Conservation (phyloP, 2,329 filamentous ascomycete genomes). For the Alternaria brassicicola region DNA sequence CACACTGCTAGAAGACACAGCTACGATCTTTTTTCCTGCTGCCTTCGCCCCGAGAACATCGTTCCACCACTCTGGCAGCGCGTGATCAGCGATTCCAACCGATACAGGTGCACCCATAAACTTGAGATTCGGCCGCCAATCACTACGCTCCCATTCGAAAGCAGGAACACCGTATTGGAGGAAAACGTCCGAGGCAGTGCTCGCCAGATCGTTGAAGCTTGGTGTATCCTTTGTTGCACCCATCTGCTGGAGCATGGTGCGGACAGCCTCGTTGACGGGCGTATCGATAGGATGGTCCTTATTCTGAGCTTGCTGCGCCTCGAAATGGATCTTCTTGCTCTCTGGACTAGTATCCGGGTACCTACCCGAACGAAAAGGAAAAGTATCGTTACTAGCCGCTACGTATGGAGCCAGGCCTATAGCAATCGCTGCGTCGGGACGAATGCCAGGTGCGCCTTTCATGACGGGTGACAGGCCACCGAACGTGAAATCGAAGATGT, state of each 20-base stretch:
- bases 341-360: constrained; percentile 14
- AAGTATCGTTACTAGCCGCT: constrained; percentile 18
- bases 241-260: constrained; percentile 12
- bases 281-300: constrained; percentile 12
- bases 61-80: constrained; percentile 55
- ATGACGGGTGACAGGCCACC: constrained; percentile 39
- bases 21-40: constrained; percentile 49
- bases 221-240: constrained; percentile 3
- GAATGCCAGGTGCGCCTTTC: constrained; percentile 48
- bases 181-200: constrained; percentile 27
- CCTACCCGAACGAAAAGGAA: constrained; percentile 18
- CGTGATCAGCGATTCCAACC: constrained; percentile 14
- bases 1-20: constrained; percentile 57
- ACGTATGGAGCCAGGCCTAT: constrained; percentile 43
- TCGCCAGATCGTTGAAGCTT: constrained; percentile 29
- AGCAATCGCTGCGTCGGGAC: constrained; percentile 47
- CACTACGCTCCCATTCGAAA: constrained; percentile 44
- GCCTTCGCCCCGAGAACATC: constrained; percentile 50
- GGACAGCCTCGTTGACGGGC: constrained; percentile 18
- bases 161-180: constrained; percentile 45
- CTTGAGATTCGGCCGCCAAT: constrained; percentile 49
- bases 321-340: constrained; percentile 13
- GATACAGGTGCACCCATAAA: constrained; percentile 49
- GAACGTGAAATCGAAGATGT: constrained; percentile 52
- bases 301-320: constrained; percentile 7